phyloP scores from a whole-genome alignment of 441 rosid species.

The Euphorbia celastroides region DNA sequence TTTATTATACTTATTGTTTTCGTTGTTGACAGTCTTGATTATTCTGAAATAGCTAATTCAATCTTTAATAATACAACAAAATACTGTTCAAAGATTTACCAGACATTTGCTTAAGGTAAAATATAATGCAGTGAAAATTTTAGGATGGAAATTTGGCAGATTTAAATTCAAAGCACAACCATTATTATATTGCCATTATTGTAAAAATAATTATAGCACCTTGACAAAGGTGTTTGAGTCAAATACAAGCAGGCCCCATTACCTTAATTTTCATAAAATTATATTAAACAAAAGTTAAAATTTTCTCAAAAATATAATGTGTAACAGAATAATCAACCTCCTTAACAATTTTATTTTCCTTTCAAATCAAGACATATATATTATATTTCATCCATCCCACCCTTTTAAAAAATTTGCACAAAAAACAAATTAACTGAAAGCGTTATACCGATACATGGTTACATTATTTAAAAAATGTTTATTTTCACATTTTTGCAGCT shows the following conservation, averaged over 20 bases:
- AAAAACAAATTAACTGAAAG: no score
- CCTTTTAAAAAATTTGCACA: no score
- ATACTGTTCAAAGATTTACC: no score
- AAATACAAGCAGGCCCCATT: slow-evolving; percentile 16
- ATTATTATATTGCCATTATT: slow-evolving; percentile 16
- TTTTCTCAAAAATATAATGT: neutral
- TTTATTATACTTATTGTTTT: no score
- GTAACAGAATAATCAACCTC: neutral
- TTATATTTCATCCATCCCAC: no score
- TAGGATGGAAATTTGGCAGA: neutral
- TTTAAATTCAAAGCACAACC: slow-evolving; percentile 24
- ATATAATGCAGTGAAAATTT: neutral
- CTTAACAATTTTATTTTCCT: neutral
- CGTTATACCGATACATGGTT: neutral
- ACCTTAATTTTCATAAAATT: neutral
- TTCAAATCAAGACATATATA: neutral
- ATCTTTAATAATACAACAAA: no score
- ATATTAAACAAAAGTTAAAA: neutral
- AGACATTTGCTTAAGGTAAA: neutral
- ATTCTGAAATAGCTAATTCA: no score
- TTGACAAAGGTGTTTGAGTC: slow-evolving; percentile 10
- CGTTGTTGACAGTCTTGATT: no score
- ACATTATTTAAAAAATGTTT: no score
- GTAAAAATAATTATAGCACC: slow-evolving; percentile 13
- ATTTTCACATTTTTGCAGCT: no score